phyloP scores from a whole-genome alignment of 257 asterid species.

The Nicotiana paniculata region DNA sequence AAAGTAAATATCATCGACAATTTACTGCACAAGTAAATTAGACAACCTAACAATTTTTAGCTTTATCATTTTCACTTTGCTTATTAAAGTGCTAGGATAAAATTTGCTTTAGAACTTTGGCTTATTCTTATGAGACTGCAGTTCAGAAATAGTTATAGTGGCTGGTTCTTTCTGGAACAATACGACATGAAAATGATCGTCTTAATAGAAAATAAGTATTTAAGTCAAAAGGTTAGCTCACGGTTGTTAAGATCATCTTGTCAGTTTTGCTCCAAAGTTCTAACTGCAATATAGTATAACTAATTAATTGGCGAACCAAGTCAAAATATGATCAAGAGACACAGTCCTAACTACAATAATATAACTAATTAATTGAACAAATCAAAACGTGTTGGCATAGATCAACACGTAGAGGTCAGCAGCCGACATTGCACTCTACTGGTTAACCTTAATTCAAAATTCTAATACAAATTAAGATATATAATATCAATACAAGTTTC shows the following conservation, averaged over 20 bases:
- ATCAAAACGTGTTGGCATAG: background rate
- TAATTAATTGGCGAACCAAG: background rate
- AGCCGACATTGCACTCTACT: background rate
- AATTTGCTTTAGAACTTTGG: background rate
- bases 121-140: background rate
- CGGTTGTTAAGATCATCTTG: background rate
- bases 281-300: background rate
- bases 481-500: background rate
- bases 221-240: background rate
- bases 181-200: slow-evolving; percentile 13
- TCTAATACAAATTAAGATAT: background rate
- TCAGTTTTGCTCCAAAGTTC: background rate
- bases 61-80: too few species aligned
- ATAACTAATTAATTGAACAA: background rate
- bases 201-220: slow-evolving; percentile 1
- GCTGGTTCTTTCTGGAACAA: slow-evolving; percentile 1
- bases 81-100: too few species aligned
- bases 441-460: background rate
- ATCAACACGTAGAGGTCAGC: background rate
- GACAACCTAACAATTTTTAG: background rate
- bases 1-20: background rate
- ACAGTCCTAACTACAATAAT: background rate
- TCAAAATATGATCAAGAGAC: background rate
- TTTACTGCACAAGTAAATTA: background rate
- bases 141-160: background rate